Evolutionary conservation across 176 grass and related monocot species (phyloP), one percentile per base, ranked within the genome.

Genomic region (Cenchrus fungigraminus): DNA sequence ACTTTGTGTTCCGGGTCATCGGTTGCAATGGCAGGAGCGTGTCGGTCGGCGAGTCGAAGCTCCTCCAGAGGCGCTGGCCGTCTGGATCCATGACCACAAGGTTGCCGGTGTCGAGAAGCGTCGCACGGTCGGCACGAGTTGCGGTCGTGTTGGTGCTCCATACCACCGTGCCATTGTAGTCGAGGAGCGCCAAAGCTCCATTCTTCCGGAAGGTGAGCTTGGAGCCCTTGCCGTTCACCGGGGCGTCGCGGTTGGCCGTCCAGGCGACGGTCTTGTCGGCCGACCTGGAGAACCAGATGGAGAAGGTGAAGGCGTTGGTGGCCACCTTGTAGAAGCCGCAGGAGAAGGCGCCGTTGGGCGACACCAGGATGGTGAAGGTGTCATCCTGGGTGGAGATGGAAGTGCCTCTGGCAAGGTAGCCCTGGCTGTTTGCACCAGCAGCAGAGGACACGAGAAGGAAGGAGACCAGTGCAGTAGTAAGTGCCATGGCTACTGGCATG

Each of bases 301-400:
- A 89, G 84, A 93, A 91, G 87, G 68, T 65, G 82, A 89, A 89
- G 49, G 89, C 84, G 53, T 97, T 93, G 50, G 58, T 78, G 61
- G 81, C 89, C 13, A 93, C 81, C 79, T 65, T 64, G 74, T 97
- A 88, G 84, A 93, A 97, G 51, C 91, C 82, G 6, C 78, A 91
- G 5, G 87, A 65, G 70, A 93, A 91, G 68, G 52, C 57, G 12
- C 68, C 82, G 10, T 76, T 86, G 1, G 68, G 66, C 0, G 91
- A 97, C 62, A 25, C 22, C 22, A 25, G 22, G 22, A 25, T 25
- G 22, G 22, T 25, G 22, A 25, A 25, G 66, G 82, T 76, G 78
- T 15, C 44, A 8, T 71, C 83, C 54, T 15, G 1, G 63, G 57
- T 77, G 78, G 43, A 43, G 43, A 85, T 16, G 12, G 64, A 69